Evolutionary conservation across 148 eudicot species (phyloP), one percentile per base, ranked within the genome.

Genomic region (Suaeda aralocaspica): DNA sequence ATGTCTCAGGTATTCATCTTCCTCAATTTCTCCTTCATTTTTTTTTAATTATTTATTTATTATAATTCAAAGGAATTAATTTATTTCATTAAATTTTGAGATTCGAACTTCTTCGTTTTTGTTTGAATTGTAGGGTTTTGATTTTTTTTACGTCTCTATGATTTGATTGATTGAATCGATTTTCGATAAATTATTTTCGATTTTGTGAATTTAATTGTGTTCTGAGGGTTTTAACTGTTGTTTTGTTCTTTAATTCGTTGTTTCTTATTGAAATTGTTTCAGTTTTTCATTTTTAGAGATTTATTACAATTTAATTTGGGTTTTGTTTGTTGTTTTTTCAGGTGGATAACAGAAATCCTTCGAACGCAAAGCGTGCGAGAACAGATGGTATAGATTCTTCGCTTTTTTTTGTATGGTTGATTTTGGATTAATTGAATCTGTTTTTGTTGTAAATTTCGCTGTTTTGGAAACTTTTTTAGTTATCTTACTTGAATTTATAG

Each of bases 301-400:
- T 26, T 21, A 41, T 9, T 69, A 13, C 59, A 11, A 44, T 66
- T 78, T 30, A 24, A 30, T 72, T 67, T 9, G 5, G 66, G 53
- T 36, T 36, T 3, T 36, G 8, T 36, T 36, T 36, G 8, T 36
- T 36, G 41, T 36, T 12, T 74, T 74, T 48, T 52, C 67, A 91
- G 97, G 86, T 88, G 81, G 97, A 91, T 76, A 88, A 78, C 75
- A 84, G 94, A 66, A 87, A 86, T 74, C 83, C 97, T n/a, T 88
- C 94, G 8, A 88, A 89, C 0, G 80, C 87, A 60, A 91, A 91
- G 79, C 92, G 97, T 53, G 97, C 97, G 44, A 81, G 97, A 73
- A 91, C 97, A 63, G 97, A 91, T 78, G 97, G 97, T 91, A 84
- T 67, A 51, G n/a, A 48, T 26, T 0, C 26, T 1, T 53, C 44